These are phyloP conservation scores for Dicorynia guianensis DNA, from an alignment of 306 rosid species.

Conservation along the genomic window DNA sequence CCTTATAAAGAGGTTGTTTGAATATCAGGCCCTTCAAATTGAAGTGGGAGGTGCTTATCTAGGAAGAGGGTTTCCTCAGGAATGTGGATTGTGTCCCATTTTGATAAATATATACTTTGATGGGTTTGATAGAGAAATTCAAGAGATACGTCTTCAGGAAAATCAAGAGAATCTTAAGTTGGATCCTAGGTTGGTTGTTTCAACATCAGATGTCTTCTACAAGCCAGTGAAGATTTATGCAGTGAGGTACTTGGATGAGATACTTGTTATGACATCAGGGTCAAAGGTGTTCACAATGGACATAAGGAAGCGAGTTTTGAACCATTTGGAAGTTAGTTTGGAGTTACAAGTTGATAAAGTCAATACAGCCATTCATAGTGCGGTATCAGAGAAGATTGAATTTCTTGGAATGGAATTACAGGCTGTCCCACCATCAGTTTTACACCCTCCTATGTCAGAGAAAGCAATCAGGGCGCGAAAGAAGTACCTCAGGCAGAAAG, in stretches of 20 bases:
- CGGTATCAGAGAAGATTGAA: conserved; percentile 80
- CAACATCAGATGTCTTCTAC: conserved; percentile 54
- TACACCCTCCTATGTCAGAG: conserved; percentile 73
- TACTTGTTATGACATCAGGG: conserved; percentile 73
- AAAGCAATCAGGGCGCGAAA: conserved; percentile 87
- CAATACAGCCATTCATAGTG: conserved; percentile 77
- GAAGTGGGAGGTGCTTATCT: conserved; percentile 64
- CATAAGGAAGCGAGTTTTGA: conserved; percentile 60
- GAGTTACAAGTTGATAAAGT: conserved; percentile 65
- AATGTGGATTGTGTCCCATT: conserved; percentile 71
- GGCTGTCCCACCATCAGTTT: conserved; percentile 75
- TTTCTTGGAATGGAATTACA: conserved; percentile 88
- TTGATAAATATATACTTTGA: conserved; percentile 76
- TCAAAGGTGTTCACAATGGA: conserved; percentile 71
- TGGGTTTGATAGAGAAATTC: conserved; percentile 83
- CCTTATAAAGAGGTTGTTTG: conserved; percentile 57
- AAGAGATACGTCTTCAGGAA: conserved; percentile 60
- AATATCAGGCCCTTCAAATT: conserved; percentile 48
- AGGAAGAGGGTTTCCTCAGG: conserved; percentile 88
- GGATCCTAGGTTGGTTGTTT: conserved; percentile 42
- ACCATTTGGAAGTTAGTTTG: conserved; percentile 65
- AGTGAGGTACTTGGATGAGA: conserved; percentile 87
- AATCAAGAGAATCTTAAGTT: conserved; percentile 59
- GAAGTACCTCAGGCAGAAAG: conserved; percentile 88
- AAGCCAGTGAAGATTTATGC: conserved; percentile 88